These are phyloP conservation scores for Yamadazyma endophytica DNA, from an alignment of 805 yeast species.

Conservation along the genomic window DNA sequence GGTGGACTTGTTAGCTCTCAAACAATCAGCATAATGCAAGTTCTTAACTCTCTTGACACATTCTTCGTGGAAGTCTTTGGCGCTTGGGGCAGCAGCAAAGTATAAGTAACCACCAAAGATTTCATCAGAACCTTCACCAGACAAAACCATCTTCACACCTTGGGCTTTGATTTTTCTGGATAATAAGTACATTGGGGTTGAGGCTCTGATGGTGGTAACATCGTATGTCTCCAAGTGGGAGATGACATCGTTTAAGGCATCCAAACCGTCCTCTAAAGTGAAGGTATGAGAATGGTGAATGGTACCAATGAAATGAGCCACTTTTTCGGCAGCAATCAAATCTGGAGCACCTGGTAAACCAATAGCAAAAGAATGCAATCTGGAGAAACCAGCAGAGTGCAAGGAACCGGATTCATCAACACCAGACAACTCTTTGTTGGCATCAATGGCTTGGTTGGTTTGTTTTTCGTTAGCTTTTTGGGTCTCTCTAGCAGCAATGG, in stretches of 20 bases:
- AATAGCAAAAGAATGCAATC: conserved; percentile 92
- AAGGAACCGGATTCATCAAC: conserved; percentile 86
- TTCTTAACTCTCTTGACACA: conserved; percentile 95
- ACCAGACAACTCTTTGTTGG: conserved; percentile 78
- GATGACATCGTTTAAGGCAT: conserved; percentile 91
- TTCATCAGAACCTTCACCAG: conserved; percentile 99
- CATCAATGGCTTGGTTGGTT: conserved; percentile 48
- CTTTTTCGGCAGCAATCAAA: conserved; percentile 91
- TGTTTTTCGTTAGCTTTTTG: conserved; percentile 53
- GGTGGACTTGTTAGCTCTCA: conserved; percentile 98
- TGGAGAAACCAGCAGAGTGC: conserved; percentile 68
- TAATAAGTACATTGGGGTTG: conserved; percentile 96
- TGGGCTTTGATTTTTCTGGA: conserved; percentile 98
- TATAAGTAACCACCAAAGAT: conserved; percentile 97
- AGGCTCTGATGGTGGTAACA: conserved; percentile 98
- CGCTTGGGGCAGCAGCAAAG: conserved; percentile 94
- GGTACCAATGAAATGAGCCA: conserved; percentile 93
- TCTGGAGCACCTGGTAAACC: conserved; percentile 99
- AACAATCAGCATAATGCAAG: conserved; percentile 94
- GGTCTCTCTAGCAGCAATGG: conserved; percentile 97
- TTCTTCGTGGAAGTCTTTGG: conserved; percentile 91
- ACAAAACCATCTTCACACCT: conserved; percentile 98
- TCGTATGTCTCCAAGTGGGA: conserved; percentile 96
- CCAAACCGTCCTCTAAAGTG: conserved; percentile 95
- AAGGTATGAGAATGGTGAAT: conserved; percentile 97